phyloP scores from a whole-genome alignment of 352 stramenopile species.

The Pythium apleroticum region DNA sequence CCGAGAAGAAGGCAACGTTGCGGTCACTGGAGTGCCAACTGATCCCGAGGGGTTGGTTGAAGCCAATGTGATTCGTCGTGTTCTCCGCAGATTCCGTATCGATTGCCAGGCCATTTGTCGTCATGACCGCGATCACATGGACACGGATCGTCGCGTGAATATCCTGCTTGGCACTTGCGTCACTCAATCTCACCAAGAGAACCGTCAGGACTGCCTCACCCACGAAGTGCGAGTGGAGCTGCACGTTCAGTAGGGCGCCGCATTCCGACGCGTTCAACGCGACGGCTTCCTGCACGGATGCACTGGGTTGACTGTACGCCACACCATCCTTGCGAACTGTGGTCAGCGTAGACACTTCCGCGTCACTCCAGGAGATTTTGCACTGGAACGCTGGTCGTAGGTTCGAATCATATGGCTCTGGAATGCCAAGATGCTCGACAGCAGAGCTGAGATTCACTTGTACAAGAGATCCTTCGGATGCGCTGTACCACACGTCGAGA shows the following conservation, averaged over 20 bases:
- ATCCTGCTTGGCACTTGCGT: background rate
- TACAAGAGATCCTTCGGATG: background rate
- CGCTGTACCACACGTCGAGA: constrained; percentile 15
- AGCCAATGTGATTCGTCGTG: background rate
- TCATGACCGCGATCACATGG: constrained; percentile 10
- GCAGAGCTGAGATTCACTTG: background rate
- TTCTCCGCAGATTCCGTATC: background rate
- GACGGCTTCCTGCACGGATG: background rate
- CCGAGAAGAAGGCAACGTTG: background rate
- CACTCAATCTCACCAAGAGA: background rate
- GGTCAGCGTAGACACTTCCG: background rate
- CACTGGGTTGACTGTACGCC: background rate
- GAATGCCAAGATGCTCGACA: background rate
- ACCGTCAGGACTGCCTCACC: constrained; percentile 1
- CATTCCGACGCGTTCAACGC: background rate
- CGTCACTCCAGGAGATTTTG: constrained; percentile 10
- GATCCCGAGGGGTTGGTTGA: constrained; percentile 8
- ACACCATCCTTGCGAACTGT: background rate
- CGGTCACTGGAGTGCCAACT: background rate
- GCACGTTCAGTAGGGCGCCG: background rate
- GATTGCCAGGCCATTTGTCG: background rate
- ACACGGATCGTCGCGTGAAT: constrained; percentile 2
- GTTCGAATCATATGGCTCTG: background rate
- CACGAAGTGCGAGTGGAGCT: background rate
- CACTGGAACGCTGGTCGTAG: background rate